phyloP scores from a whole-genome alignment of 208 protist species.

The Endotrypanum monterogeii region DNA sequence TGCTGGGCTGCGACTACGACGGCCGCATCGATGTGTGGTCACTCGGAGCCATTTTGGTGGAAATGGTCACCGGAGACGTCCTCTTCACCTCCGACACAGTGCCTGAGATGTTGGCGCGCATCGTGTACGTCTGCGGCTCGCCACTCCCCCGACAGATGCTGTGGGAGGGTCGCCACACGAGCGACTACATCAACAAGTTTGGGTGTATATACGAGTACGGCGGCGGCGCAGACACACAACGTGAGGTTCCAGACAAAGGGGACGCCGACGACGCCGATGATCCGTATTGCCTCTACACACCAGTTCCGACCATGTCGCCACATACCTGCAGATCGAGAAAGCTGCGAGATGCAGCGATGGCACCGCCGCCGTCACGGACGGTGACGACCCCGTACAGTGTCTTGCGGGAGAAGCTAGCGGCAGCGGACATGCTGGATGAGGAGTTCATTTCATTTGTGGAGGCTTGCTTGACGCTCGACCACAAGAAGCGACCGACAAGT shows the following conservation, averaged over 20 bases:
- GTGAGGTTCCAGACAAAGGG: conserved; percentile 7
- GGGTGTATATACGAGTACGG: conserved; percentile 86
- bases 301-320: conserved; percentile 38
- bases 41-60: conserved; percentile 93
- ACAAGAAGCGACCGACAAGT: conserved; percentile 76
- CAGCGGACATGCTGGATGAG: conserved; percentile 64
- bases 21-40: conserved; percentile 96
- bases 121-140: conserved; percentile 87
- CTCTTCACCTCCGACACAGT: conserved; percentile 95
- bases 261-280: conserved; percentile 45
- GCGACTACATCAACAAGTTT: conserved; percentile 91
- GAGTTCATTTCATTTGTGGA: conserved; percentile 90
- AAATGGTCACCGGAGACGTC: conserved; percentile 94
- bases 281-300: conserved; percentile 83
- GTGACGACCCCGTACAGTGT: conserved; percentile 56
- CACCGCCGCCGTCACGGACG: conserved; percentile 8
- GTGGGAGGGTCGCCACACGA: conserved; percentile 85
- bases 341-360: conserved; percentile 3
- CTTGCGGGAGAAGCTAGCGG: conserved; percentile 74
- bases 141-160: conserved; percentile 88
- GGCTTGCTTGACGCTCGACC: conserved; percentile 85
- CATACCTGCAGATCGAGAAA: conserved; percentile 27
- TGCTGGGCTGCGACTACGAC: conserved; percentile 94
- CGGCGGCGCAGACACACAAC: conserved; percentile 28
- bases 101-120: conserved; percentile 93